Evolutionary conservation across 2,329 filamentous ascomycete genomes (phyloP).

Genomic region (Clonostachys solani): DNA sequence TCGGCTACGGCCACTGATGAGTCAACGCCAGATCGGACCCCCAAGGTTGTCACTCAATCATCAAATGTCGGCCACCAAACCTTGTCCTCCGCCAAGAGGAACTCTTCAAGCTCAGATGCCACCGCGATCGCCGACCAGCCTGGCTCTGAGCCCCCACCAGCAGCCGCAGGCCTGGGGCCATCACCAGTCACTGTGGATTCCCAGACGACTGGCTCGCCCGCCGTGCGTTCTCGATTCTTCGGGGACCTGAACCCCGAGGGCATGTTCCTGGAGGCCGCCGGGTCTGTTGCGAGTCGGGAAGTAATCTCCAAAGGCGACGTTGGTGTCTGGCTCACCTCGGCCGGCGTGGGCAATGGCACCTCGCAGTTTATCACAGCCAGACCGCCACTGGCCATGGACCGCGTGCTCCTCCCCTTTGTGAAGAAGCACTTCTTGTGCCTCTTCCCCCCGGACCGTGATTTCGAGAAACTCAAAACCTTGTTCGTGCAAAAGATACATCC

Average conservation of each 20-base stretch:
- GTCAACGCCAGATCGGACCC: not conserved
- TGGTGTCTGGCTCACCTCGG: slow-evolving; percentile 47
- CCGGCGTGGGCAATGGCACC: slow-evolving; percentile 10
- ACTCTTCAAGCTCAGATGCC: not conserved
- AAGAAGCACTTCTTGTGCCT: slow-evolving; percentile 40
- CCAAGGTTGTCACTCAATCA: too few relatives aligned
- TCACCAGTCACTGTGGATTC: slow-evolving; percentile 6
- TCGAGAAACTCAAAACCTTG: slow-evolving; percentile 35
- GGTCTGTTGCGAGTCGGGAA: slow-evolving; percentile 20
- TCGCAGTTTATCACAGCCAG: slow-evolving; percentile 30
- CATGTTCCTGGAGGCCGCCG: slow-evolving; percentile 52
- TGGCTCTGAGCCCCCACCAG: slow-evolving; percentile 1
- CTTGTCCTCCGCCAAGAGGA: too few relatives aligned
- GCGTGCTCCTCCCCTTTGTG: slow-evolving; percentile 34
- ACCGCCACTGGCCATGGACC: slow-evolving; percentile 31
- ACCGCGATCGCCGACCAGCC: slow-evolving; percentile 1
- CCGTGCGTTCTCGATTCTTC: slow-evolving; percentile 39
- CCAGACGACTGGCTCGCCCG: slow-evolving; percentile 14
- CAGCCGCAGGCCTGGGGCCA: slow-evolving; percentile 3
- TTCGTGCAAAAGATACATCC: slow-evolving; percentile 51
- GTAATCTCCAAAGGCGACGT: slow-evolving; percentile 45
- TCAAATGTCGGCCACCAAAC: too few relatives aligned
- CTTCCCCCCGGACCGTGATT: slow-evolving; percentile 41
- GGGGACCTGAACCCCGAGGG: slow-evolving; percentile 57
- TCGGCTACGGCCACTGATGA: slow-evolving; percentile 6